Base-by-base conservation (phyloP, 192 early-diverging fungal species). In the Glomus cerebriforme region DNA sequence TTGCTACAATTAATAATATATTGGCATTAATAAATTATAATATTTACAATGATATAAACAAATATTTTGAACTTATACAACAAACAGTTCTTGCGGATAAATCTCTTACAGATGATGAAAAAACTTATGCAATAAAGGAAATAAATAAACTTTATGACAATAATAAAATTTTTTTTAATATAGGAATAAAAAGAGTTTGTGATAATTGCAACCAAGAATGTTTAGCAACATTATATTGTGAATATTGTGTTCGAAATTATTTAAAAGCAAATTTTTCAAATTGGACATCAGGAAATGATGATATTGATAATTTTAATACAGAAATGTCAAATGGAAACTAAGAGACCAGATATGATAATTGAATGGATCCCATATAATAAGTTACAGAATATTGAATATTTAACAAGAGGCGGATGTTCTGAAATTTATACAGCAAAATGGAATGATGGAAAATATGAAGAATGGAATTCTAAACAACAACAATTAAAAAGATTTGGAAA, bases 341-440 rank as follows among this genome's bases (percentile, higher is more conserved):
- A 24, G 2, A 8, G 3, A 12, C 59, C 59, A 24, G 9, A 26
- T n/a, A 67, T 26, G 8, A 19, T 73, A 26, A 73, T 73, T 24
- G 71, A 73, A 73, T 73, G 43, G 71, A 73, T 73, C 0, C 71
- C 71, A 31, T 54, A 58, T 49, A 9, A 31, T 1, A 24, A 58
- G 9, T 73, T 73, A 26, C 12, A 49, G 24, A 31, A 34, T 49
- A 73, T 73, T 43, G n/a, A 45, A 7, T 73, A 49, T 49, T n/a
- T 47, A 27, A n/a, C 43, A 7, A n/a, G 29, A 73, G 71, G 71
- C 1, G 71, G 71, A 73, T 73, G 7, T 31, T n/a, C 27, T 9
- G 31, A 26, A 54, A 34, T 73, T 26, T 73, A 26, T 45, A 29
- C 19, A 27, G 71, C 71, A 5, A n/a, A n/a, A 5, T 73, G 35